Percentiles rank a stretch among this genome's conserved stretches.
Evolutionary conservation across 2,329 filamentous ascomycete species (phyloP).

Genomic region (Fusarium denticulatum): DNA sequence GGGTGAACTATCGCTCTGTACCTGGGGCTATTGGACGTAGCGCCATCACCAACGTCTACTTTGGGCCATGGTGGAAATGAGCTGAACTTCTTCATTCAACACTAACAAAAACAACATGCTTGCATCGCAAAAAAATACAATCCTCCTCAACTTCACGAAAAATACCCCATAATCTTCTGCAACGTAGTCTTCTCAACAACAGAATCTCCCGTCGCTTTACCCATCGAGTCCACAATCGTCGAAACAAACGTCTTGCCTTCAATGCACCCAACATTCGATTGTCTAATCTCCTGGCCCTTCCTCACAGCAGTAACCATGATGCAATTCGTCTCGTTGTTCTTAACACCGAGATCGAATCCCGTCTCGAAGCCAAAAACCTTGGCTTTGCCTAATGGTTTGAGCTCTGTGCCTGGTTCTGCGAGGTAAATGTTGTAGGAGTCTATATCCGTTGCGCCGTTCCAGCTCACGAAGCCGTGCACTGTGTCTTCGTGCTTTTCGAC

Average conservation of each 20-base stretch:
- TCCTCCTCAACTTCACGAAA: conserved; percentile 47
- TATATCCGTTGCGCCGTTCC: conserved; percentile 44
- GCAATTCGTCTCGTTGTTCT: conserved; percentile 30
- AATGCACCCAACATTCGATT: conserved; percentile 37
- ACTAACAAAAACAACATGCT: not conserved
- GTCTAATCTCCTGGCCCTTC: conserved; percentile 24
- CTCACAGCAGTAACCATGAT: conserved; percentile 34
- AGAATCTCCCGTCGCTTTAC: not conserved
- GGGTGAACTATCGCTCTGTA: not conserved
- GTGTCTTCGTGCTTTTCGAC: conserved; percentile 10
- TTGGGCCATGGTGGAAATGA: not conserved
- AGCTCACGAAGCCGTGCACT: conserved; percentile 33
- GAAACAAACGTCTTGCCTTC: conserved; percentile 27
- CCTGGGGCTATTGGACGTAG: not conserved
- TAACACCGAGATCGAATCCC: conserved; percentile 26
- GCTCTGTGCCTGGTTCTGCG: not conserved
- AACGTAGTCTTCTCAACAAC: not conserved
- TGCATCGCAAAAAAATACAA: not conserved
- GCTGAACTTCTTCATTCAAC: not conserved
- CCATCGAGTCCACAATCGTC: conserved; percentile 7
- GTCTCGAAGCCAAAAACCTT: conserved; percentile 38
- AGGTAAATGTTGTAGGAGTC: conserved; percentile 38
- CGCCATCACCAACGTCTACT: not conserved
- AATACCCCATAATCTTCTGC: conserved; percentile 20
- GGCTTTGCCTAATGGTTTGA: conserved; percentile 1